Base-by-base conservation (phyloP, 257 asterid genomes). In the Verbascum thapsus region DNA sequence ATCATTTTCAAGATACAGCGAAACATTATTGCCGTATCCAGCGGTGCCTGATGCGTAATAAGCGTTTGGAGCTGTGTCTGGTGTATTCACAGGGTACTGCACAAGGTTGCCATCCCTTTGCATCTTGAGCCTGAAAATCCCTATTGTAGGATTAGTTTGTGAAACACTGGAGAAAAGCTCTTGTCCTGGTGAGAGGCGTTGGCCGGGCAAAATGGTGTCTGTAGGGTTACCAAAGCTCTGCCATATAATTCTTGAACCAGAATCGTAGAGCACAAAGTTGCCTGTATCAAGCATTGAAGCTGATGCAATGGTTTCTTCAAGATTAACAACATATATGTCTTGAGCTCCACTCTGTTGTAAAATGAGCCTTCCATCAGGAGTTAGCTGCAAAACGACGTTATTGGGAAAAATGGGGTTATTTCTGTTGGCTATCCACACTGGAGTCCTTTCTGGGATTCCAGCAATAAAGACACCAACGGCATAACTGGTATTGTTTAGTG, bases 191-290 rank as follows among this genome's bases (percentile, higher is more conserved):
- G 19, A 10, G 2, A 80, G 61, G 9, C 11, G 50, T 53, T 73
- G 80, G 2, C 66, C 67, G 0, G 68, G 69, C 38, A 76, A 58
- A 37, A 80, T 59, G 0, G 80, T 68, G 63, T 75, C 60, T 2
- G 76, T 79, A 15, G 79, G 84, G 22, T 65, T 1, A n/a, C 61
- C 79, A 57, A 72, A 80, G 53, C 85, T 79, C 63, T 53, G 80
- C 85, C 85, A 80, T 9, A 39, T 47, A 22, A 63, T 5, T 34
- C 11, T 32, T 3, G 7, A 15, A 39, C 41, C 30, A 10, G 70
- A 66, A 54, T 45, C 11, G 15, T 73, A 73, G 2, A 80, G 55
- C 39, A 79, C 82, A 39, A 80, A 73, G 48, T 80, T 80, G 0
- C 82, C 85, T 4, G 32, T 61, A 34, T 79, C 72, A 8, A 56